These are phyloP conservation scores for Cyberlindnera petersonii DNA, from an alignment of 805 yeast genomes.

Conservation along the genomic window DNA sequence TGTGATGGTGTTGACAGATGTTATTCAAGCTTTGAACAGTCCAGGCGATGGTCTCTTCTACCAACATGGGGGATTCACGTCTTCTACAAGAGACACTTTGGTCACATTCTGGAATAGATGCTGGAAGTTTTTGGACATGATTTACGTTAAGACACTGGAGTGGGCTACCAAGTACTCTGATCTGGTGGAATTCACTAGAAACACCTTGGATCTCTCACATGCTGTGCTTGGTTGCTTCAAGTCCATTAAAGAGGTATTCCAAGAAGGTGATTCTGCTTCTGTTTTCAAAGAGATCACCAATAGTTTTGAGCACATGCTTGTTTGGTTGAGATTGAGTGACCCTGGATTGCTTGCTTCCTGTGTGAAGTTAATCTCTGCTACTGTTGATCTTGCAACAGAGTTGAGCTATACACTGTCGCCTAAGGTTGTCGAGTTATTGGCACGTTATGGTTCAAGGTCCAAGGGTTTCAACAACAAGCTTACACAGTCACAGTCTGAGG, in stretches of 20 bases:
- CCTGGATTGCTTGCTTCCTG: conserved; percentile 67
- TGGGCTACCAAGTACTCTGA: conserved; percentile 71
- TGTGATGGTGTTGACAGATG: conserved; percentile 71
- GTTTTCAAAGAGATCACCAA: conserved; percentile 52
- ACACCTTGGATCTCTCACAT: conserved; percentile 75
- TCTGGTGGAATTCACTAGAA: conserved; percentile 80
- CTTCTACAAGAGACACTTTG: conserved; percentile 28
- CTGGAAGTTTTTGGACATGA: conserved; percentile 71
- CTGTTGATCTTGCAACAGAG: conserved; percentile 61
- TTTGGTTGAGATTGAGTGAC: conserved; percentile 83
- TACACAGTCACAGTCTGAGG: conserved; percentile 59
- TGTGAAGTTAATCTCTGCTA: conserved; percentile 61
- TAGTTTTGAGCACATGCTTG: conserved; percentile 65
- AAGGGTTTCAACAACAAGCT: conserved; percentile 68
- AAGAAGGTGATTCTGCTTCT: conserved; percentile 24
- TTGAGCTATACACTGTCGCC: conserved; percentile 48
- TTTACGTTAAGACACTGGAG: conserved; percentile 58
- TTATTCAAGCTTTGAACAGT: conserved; percentile 57
- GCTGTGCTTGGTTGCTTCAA: conserved; percentile 62
- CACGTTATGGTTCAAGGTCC: conserved; percentile 62
- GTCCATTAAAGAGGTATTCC: conserved; percentile 34
- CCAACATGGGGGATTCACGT: conserved; percentile 26
- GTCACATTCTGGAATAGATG: conserved; percentile 58
- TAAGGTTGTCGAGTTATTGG: conserved; percentile 50
- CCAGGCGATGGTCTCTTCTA: conserved; percentile 58